These are phyloP conservation scores for Rhodotorula graminis DNA, from an alignment of 768 basidiomycete genomes.

Conservation along the genomic window DNA sequence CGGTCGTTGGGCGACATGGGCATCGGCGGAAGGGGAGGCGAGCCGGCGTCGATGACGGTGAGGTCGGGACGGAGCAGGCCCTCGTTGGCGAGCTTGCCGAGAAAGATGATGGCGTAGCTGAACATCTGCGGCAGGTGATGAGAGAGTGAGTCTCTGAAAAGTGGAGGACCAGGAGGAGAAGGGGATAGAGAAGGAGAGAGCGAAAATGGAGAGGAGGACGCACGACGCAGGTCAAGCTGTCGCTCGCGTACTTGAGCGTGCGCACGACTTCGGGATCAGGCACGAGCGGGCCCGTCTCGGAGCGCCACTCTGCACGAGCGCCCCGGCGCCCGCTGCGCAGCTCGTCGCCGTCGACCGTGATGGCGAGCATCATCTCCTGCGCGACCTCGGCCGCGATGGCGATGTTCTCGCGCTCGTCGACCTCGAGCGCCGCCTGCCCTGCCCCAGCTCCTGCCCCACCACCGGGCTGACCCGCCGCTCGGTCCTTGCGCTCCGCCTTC, in stretches of 20 bases:
- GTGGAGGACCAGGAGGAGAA: neutral
- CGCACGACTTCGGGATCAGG: slow-evolving; percentile 20
- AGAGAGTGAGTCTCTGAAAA: too few relatives aligned
- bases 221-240: slow-evolving; percentile 36
- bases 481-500: slow-evolving; percentile 21
- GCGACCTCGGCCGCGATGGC: slow-evolving; percentile 19
- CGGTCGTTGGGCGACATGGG: slow-evolving; percentile 25
- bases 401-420: slow-evolving; percentile 18
- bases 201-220: too few relatives aligned
- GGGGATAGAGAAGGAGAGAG: neutral
- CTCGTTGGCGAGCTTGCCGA: slow-evolving; percentile 36
- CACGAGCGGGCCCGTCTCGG: neutral
- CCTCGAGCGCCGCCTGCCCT: neutral
- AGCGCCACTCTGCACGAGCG: neutral
- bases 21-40: slow-evolving; percentile 7
- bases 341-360: slow-evolving; percentile 8
- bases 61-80: slow-evolving; percentile 34
- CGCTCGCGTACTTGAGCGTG: slow-evolving; percentile 30
- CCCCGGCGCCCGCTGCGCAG: neutral
- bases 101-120: slow-evolving; percentile 34
- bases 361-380: slow-evolving; percentile 23
- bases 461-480: neutral
- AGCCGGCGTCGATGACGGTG: slow-evolving; percentile 19
- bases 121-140: slow-evolving; percentile 17
- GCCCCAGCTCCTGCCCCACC: neutral